A percentile compares a stretch with the other conserved stretches of the same genome.
phyloP scores from a whole-genome alignment of 306 rosid genomes.

The Dicorynia guianensis region DNA sequence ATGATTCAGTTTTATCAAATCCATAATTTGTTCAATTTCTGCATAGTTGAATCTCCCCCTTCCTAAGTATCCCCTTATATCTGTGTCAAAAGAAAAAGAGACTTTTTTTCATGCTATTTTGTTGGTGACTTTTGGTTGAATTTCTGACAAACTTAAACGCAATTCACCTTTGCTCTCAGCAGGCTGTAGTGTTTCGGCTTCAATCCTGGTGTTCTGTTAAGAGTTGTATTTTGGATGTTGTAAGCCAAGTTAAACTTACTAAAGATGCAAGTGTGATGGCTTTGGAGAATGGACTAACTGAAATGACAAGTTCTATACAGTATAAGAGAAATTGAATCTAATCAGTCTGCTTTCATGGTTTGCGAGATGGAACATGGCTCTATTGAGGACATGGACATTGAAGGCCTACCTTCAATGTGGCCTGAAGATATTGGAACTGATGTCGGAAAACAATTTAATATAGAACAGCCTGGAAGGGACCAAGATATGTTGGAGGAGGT shows the following conservation, averaged over 20 bases:
- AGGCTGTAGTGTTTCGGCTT: not conserved
- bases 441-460: constrained; percentile 77
- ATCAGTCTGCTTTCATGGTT: constrained; percentile 51
- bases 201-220: not conserved
- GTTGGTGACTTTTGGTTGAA: not conserved
- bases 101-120: not conserved
- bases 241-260: not conserved
- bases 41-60: too few relatives aligned
- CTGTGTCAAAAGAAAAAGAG: too few relatives aligned
- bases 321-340: constrained; percentile 42
- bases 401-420: constrained; percentile 87
- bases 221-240: not conserved
- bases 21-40: not conserved
- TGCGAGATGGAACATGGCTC: constrained; percentile 71
- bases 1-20: not conserved
- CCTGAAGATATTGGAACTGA: constrained; percentile 84
- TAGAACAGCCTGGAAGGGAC: constrained; percentile 79
- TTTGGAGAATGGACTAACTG: not conserved
- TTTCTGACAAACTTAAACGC: not conserved
- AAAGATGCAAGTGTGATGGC: constrained; percentile 10
- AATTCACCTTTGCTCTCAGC: constrained; percentile 15
- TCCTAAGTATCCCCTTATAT: too few relatives aligned
- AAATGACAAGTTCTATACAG: constrained; percentile 1
- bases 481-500: constrained; percentile 90
- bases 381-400: constrained; percentile 77